Evolutionary conservation across 805 yeast species (phyloP).

Genomic region (Cyberlindnera saturnus): DNA sequence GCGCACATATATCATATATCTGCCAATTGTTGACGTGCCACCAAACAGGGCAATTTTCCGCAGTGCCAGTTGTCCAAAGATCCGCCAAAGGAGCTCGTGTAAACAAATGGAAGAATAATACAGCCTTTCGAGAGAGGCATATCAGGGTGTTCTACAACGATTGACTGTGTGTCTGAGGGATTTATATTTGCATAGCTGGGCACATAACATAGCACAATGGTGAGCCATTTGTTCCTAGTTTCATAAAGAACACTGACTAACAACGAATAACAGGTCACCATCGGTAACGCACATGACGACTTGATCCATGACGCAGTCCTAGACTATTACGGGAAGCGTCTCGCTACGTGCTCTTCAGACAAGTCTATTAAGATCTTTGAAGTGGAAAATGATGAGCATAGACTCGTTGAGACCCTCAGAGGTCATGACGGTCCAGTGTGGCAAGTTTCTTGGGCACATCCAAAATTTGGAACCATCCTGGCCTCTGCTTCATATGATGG

Average conservation of each 20-base stretch:
- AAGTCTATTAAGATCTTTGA: constrained; percentile 93
- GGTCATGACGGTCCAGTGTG: constrained; percentile 99
- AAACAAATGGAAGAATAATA: no score
- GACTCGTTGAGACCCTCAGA: constrained; percentile 71
- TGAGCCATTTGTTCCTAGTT: no score
- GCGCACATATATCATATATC: no score
- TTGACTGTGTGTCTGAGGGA: no score
- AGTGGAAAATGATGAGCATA: constrained; percentile 79
- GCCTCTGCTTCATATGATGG: constrained; percentile 97
- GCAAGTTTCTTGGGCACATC: constrained; percentile 99
- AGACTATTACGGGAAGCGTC: constrained; percentile 92
- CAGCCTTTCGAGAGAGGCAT: no score
- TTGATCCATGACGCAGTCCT: constrained; percentile 94
- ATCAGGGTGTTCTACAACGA: no score
- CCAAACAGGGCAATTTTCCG: no score
- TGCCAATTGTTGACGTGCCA: no score
- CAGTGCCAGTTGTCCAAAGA: no score
- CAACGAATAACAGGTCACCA: constrained; percentile 54
- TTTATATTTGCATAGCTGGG: no score
- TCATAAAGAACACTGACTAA: constrained; percentile 2
- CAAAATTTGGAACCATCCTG: constrained; percentile 89
- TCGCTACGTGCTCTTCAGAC: constrained; percentile 96
- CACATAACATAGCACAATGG: no score
- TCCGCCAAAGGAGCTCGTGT: no score
- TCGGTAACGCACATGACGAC: constrained; percentile 88